Evolutionary conservation across 179 eudicot species (phyloP).

Genomic region (Heliamphora pulchella): DNA sequence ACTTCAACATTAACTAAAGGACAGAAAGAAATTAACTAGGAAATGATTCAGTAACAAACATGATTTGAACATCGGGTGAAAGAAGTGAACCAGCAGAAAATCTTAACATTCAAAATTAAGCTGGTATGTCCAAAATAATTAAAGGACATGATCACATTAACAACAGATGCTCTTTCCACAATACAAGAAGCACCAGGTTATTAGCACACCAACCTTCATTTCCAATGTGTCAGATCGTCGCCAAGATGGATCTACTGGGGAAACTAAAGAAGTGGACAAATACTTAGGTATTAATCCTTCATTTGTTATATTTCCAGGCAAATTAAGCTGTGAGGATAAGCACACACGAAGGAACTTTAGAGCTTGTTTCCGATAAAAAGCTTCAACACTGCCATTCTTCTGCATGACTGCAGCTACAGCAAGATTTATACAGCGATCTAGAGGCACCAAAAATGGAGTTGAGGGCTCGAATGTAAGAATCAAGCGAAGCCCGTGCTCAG

Average conservation of each 20-base stretch:
- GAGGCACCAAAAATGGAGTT: constrained; percentile 92
- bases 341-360: constrained; percentile 84
- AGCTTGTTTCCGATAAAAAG: constrained; percentile 89
- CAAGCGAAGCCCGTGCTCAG: constrained; percentile 97
- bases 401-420: constrained; percentile 89
- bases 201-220: constrained; percentile 53
- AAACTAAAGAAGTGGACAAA: constrained; percentile 52
- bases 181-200: neutral
- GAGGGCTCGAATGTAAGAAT: constrained; percentile 97
- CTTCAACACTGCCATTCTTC: constrained; percentile 65
- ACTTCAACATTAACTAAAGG: neutral
- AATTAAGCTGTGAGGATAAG: constrained; percentile 84
- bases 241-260: constrained; percentile 65
- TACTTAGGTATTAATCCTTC: constrained; percentile 54
- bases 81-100: neutral
- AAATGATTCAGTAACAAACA: neutral
- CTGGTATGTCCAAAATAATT: neutral
- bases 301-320: constrained; percentile 67
- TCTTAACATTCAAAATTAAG: neutral
- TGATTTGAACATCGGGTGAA: neutral
- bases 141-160: neutral
- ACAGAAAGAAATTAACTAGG: neutral
- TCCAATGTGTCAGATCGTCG: constrained; percentile 75
- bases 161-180: neutral
- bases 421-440: constrained; percentile 93